Evolutionary conservation across 2,329 filamentous ascomycete species (phyloP).

Genomic region (Piedraia hortae): DNA sequence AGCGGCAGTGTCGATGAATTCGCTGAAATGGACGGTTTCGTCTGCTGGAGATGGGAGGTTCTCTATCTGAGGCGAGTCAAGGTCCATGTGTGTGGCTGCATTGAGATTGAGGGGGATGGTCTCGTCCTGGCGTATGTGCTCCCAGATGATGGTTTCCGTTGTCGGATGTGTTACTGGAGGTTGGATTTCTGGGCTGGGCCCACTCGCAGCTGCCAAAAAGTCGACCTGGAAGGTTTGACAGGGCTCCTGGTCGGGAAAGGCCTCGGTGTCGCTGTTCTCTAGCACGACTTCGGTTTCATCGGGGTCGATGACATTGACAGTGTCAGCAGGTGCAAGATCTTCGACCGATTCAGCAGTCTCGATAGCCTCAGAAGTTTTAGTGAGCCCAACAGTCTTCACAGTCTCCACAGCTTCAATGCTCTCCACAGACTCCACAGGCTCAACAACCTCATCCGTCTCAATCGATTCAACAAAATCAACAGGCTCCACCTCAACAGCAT

Average conservation of each 20-base stretch:
- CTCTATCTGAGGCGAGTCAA: slow-evolving; percentile 1
- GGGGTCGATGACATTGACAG: slow-evolving; percentile 4
- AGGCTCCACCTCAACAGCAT: neutral
- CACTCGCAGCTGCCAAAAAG: too few relatives aligned
- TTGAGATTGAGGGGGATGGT: slow-evolving; percentile 10
- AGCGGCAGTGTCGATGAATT: slow-evolving; percentile 9
- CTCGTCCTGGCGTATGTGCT: slow-evolving; percentile 8
- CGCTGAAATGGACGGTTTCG: slow-evolving; percentile 9
- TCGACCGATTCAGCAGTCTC: slow-evolving; percentile 4
- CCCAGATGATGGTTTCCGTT: slow-evolving; percentile 10
- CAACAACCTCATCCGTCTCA: neutral
- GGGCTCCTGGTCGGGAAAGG: too few relatives aligned
- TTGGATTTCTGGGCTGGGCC: too few relatives aligned
- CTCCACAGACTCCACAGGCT: slow-evolving; percentile 4
- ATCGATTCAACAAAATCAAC: neutral
- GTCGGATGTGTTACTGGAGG: too few relatives aligned
- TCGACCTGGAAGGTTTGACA: too few relatives aligned
- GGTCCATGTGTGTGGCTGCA: neutral
- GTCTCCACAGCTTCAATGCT: slow-evolving; percentile 1
- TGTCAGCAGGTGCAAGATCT: too few relatives aligned
- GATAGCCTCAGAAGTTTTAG: neutral
- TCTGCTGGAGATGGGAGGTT: too few relatives aligned
- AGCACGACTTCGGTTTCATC: slow-evolving; percentile 1
- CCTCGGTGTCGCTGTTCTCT: neutral
- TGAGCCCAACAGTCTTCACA: neutral